Conservation (phyloP, 257 asterid species). For the Solanum rostratum region DNA sequence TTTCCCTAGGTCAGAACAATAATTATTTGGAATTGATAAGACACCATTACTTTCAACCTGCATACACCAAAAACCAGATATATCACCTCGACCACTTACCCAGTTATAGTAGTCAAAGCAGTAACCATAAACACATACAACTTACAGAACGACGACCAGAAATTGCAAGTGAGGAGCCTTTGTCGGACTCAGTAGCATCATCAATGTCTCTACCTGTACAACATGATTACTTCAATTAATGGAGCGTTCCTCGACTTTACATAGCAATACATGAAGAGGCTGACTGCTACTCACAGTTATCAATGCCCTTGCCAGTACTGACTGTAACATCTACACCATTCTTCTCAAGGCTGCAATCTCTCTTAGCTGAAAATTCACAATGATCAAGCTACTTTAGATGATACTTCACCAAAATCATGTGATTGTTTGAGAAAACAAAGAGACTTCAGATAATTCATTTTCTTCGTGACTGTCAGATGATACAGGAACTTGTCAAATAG, state of each 20-base stretch:
- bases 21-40: constrained; percentile 33
- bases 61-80: constrained; percentile 15
- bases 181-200: constrained; percentile 17
- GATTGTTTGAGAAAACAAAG: neutral
- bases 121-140: constrained; percentile 86
- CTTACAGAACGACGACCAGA: constrained; percentile 98
- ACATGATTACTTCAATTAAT: constrained; percentile 4
- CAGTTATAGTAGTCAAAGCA: constrained; percentile 22
- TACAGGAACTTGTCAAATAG: neutral
- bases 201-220: constrained; percentile 44
- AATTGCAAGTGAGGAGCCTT: constrained; percentile 32
- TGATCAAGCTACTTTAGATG: constrained; percentile 7
- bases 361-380: constrained; percentile 40
- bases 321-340: constrained; percentile 13
- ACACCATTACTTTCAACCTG: constrained; percentile 85
- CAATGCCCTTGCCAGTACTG: constrained; percentile 23
- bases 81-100: constrained; percentile 43
- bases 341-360: constrained; percentile 34
- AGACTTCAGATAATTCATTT: neutral
- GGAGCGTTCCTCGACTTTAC: neutral
- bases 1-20: constrained; percentile 25
- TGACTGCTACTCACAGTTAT: constrained; percentile 19
- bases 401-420: neutral
- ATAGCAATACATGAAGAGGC: neutral
- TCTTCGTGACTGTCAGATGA: neutral